Evolutionary conservation across 164 flowering plant species (phyloP), one percentile per base, ranked within the genome.

Genomic region (Vitis amurensis): DNA sequence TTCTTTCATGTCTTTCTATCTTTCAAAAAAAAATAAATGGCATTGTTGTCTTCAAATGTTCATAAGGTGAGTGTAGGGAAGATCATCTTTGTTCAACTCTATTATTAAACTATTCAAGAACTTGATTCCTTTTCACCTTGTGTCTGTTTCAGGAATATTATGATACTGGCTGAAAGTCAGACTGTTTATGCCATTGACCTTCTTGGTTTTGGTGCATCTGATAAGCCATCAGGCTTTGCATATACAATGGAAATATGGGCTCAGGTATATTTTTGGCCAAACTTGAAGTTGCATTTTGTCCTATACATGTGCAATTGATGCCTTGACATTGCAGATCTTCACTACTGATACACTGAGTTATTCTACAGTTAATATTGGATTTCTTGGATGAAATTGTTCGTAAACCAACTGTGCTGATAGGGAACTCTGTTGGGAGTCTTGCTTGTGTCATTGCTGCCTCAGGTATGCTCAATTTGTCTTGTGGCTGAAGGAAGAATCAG

Each of bases 361-460:
- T 59, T 71, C 31, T 69, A 49, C 91, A 94, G 96, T 72, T 92
- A 70, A 85, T 94, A 37, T 68, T 94, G 74, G 97, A 92, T 81
- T 94, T 94, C 86, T 63, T 89, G 81, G 79, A 82, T 11, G 86
- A 89, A 76, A 71, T 94, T 48, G 77, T 94, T 71, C 81, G 85
- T 74, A 86, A 74, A 74, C 98, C 98, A 56, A 83, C 97, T 13
- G 88, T 94, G 53, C 76, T 94, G 30, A 68, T 92, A 47, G 97
- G 97, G 4, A 94, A 94, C 78, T 94, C 99, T 53, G 89, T 92
- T 47, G 99, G 99, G 55, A 94, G 99, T 80, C 97, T 94, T 71
- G 99, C 97, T 67, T 92, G 97, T 76, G 85, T 92, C 3, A 90
- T 94, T 76, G 93, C 95, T 77, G 93, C 97, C 68, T 85, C 97